Evolutionary conservation across 441 rosid genomes (phyloP), one percentile per base, ranked within the genome.

Genomic region (Erodium moschatum): DNA sequence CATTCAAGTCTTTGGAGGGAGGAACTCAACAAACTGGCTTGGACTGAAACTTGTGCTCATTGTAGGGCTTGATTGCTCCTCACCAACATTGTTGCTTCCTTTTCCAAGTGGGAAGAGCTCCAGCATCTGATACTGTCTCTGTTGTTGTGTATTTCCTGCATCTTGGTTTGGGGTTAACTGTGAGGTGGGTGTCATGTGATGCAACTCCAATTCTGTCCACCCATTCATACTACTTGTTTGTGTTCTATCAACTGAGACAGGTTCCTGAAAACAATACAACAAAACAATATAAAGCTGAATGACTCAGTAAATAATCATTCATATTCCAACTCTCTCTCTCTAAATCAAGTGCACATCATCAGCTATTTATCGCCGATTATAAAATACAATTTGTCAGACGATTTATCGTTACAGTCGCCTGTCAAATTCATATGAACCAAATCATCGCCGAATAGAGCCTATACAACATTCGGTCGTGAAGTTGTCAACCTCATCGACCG

Each of bases 1-100:
- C 8, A 29, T 21, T 85, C 76, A 85, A 67, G 73, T 82, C 76
- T 80, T 87, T 75, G 80, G 80, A 64, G 92, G 90, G 65, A 88
- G 83, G 76, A 86, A 88, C 84, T 88, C 90, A 68, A 84, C 73
- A 69, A 70, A 84, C 75, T 81, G 80, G 80, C 67, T 69, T 68
- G 81, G 78, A 66, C 72, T 81, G 74, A 78, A 73, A 65, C 66
- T 74, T 50, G 74, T 66, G 60, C 74, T 79, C 66, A 78, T 74
- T 70, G 56, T n/a, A 50, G 71, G 76, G 73, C 74, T 77, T 68
- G 71, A 67, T 66, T 74, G 69, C 58, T 76, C 68, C 21, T 65
- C 71, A n/a, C 20, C 70, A 35, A 68, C 38, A 69, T 65, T 70
- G 65, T 54, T 67, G 64, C 67, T 50, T 19, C 56, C 56, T 10